Percentiles rank a stretch among this genome's conserved stretches.
These are phyloP conservation scores for Prunus mume DNA, from an alignment of 306 rosid species.

Conservation along the genomic window DNA sequence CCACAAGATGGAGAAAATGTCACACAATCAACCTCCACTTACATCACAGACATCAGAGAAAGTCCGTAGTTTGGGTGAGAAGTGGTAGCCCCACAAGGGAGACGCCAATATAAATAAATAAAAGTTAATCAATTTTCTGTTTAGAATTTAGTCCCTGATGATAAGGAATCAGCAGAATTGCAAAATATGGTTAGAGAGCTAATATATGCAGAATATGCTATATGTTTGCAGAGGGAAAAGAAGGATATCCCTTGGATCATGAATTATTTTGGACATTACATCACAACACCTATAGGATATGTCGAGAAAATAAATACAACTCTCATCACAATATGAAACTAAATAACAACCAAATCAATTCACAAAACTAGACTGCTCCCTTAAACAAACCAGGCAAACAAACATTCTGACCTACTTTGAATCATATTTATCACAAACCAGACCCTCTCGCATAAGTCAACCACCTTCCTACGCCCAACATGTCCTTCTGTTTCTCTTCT, in stretches of 20 bases:
- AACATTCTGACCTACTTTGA: no score
- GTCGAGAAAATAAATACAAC: not conserved
- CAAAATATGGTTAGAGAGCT: not conserved
- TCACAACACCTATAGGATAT: not conserved
- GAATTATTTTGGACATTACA: not conserved
- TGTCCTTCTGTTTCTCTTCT: no score
- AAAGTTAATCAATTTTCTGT: not conserved
- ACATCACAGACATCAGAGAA: slow-evolving; percentile 13
- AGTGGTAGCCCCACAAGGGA: not conserved
- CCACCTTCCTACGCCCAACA: no score
- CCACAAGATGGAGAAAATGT: slow-evolving; percentile 28
- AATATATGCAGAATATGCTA: not conserved
- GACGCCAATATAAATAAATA: not conserved
- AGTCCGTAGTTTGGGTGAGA: not conserved
- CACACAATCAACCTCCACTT: slow-evolving; percentile 30
- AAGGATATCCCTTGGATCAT: not conserved
- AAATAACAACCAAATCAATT: not conserved
- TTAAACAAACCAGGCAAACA: not conserved
- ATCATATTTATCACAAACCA: no score
- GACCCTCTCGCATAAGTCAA: no score
- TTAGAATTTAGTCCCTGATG: not conserved
- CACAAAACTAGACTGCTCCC: not conserved
- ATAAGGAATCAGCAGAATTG: not conserved
- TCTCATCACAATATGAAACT: not conserved
- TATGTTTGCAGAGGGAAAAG: not conserved